phyloP scores from a whole-genome alignment of 225 moss, liverwort and hornwort genomes.

The Pseudisothecium myosuroides region DNA sequence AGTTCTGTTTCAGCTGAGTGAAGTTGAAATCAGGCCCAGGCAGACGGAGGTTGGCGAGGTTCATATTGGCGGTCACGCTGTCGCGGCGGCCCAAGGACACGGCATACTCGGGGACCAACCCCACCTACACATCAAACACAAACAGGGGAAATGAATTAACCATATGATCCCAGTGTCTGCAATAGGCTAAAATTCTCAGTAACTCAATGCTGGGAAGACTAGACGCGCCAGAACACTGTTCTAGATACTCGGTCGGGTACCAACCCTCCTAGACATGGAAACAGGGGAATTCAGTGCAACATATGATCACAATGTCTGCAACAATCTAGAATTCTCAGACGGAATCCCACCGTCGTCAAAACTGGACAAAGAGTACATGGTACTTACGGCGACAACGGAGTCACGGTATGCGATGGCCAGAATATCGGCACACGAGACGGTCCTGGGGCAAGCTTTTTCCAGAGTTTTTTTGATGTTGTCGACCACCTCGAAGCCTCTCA shows the following conservation, averaged over 20 bases:
- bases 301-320: not conserved
- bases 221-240: not conserved
- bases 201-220: not conserved
- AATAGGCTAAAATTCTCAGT: no score
- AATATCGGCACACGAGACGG: constrained; percentile 77
- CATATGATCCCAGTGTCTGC: not conserved
- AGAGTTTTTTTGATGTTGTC: constrained; percentile 53
- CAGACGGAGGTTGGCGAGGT: not conserved
- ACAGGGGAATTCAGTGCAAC: not conserved
- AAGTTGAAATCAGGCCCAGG: not conserved
- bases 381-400: constrained; percentile 11
- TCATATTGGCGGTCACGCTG: not conserved
- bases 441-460: constrained; percentile 42
- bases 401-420: constrained; percentile 67
- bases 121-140: constrained; percentile 2
- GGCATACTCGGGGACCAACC: constrained; percentile 1
- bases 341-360: not conserved
- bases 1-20: not conserved
- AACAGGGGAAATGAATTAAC: not conserved
- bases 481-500: constrained; percentile 48
- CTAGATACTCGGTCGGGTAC: not conserved
- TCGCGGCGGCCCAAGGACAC: constrained; percentile 27
- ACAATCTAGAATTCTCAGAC: not conserved
- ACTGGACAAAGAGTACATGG: not conserved
- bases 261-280: not conserved